These are phyloP conservation scores for Sextonia rubra DNA, from an alignment of 164 flowering plant species.

Conservation along the genomic window DNA sequence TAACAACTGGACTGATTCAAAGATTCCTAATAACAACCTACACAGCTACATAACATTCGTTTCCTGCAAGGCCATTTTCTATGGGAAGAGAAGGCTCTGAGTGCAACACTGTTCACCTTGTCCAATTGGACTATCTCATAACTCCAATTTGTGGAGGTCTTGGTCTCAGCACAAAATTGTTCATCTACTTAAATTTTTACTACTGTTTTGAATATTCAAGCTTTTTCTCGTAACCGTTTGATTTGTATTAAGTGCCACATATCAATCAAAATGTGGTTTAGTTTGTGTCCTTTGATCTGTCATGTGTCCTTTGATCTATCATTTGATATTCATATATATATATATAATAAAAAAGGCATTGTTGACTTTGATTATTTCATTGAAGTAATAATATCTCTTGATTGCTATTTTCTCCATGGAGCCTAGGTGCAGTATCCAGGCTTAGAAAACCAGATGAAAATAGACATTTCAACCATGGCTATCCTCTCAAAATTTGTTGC, in stretches of 20 bases:
- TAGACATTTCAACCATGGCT: slow-evolving; percentile 72
- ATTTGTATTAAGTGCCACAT: not conserved
- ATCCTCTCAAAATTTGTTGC: slow-evolving; percentile 59
- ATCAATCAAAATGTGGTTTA: not conserved
- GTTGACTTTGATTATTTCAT: not conserved
- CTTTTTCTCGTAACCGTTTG: not conserved
- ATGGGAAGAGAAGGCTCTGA: too few species aligned
- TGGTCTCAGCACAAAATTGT: too few species aligned
- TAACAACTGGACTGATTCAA: too few species aligned
- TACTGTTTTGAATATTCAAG: not conserved
- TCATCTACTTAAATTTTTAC: too few species aligned
- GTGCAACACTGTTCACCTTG: too few species aligned
- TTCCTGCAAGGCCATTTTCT: too few species aligned
- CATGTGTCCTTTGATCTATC: not conserved
- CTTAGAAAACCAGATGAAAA: slow-evolving; percentile 55
- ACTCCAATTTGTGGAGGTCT: too few species aligned
- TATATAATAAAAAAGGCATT: not conserved
- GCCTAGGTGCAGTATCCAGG: slow-evolving; percentile 94
- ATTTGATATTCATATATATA: not conserved
- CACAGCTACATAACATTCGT: too few species aligned
- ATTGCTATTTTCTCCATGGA: slow-evolving; percentile 4
- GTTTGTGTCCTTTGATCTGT: not conserved
- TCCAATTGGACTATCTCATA: too few species aligned
- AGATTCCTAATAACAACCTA: too few species aligned
- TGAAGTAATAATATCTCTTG: not conserved